Percentiles rank a stretch among this genome's conserved stretches.
These are phyloP conservation scores for Phanerochaete carnosa DNA, from an alignment of 768 basidiomycete species.

Conservation along the genomic window DNA sequence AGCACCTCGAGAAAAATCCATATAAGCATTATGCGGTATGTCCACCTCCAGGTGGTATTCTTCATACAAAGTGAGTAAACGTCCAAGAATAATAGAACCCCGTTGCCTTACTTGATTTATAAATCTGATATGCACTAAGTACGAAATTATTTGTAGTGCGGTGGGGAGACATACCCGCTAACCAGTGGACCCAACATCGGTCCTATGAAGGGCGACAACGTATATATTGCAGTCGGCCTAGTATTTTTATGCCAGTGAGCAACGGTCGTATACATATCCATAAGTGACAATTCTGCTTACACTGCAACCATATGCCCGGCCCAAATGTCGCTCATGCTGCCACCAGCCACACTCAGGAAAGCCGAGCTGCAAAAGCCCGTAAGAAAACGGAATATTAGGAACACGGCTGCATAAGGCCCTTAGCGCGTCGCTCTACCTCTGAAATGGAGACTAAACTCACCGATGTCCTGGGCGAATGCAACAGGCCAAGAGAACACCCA, in stretches of 20 bases:
- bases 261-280: background rate
- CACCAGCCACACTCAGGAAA: constrained; percentile 61
- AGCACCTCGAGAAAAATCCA: constrained; percentile 61
- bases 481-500: constrained; percentile 66
- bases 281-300: constrained; percentile 33
- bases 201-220: constrained; percentile 52
- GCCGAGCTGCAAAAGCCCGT: constrained; percentile 53
- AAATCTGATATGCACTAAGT: constrained; percentile 39
- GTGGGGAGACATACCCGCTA: constrained; percentile 53
- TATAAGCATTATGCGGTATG: constrained; percentile 65
- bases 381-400: constrained; percentile 58
- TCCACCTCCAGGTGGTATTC: constrained; percentile 72
- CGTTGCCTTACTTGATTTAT: constrained; percentile 44
- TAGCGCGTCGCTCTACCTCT: background rate
- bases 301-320: constrained; percentile 51
- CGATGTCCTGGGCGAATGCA: constrained; percentile 67
- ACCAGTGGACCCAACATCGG: constrained; percentile 57
- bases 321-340: constrained; percentile 58
- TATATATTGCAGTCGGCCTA: constrained; percentile 57
- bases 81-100: background rate
- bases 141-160: background rate
- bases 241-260: background rate
- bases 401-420: constrained; percentile 39
- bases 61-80: constrained; percentile 20
- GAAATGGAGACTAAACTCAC: constrained; percentile 32